Evolutionary conservation across 2,329 filamentous ascomycete species (phyloP).

Genomic region (Claviceps maximensis): DNA sequence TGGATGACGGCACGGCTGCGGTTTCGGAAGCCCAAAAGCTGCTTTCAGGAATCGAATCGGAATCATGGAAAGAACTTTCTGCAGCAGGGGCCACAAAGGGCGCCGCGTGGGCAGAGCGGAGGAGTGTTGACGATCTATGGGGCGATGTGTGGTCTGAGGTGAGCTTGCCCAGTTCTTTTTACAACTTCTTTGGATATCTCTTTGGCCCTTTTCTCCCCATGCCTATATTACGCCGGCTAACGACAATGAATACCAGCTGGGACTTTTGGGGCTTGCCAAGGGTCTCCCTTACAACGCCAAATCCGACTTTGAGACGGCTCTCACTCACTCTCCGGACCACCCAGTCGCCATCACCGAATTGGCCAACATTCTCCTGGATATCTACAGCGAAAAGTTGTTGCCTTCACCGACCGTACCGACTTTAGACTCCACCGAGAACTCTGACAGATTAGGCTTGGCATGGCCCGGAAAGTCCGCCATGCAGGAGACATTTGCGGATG

Average conservation of each 20-base stretch:
- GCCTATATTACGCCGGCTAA: not conserved
- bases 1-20: slow-evolving; percentile 67
- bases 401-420: slow-evolving; percentile 40
- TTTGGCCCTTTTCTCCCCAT: not conserved
- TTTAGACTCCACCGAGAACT: slow-evolving; percentile 14
- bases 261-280: slow-evolving; percentile 50
- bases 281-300: slow-evolving; percentile 55
- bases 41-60: slow-evolving; percentile 55
- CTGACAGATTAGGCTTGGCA: not conserved
- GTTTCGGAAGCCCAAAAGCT: slow-evolving; percentile 71
- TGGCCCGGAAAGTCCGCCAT: not conserved
- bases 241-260: slow-evolving; percentile 36
- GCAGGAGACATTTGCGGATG: slow-evolving; percentile 1
- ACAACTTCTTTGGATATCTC: not conserved
- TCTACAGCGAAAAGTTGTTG: slow-evolving; percentile 58
- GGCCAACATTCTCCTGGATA: slow-evolving; percentile 73
- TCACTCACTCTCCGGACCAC: slow-evolving; percentile 71
- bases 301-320: slow-evolving; percentile 65
- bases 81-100: slow-evolving; percentile 49
- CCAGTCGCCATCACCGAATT: slow-evolving; percentile 67
- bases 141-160: slow-evolving; percentile 75
- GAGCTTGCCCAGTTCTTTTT: slow-evolving; percentile 21
- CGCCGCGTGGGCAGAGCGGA: slow-evolving; percentile 64
- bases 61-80: slow-evolving; percentile 48
- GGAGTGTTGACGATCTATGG: slow-evolving; percentile 73